These are phyloP conservation scores for Rhodotorula diobovata DNA, from an alignment of 768 basidiomycete species.

Conservation along the genomic window DNA sequence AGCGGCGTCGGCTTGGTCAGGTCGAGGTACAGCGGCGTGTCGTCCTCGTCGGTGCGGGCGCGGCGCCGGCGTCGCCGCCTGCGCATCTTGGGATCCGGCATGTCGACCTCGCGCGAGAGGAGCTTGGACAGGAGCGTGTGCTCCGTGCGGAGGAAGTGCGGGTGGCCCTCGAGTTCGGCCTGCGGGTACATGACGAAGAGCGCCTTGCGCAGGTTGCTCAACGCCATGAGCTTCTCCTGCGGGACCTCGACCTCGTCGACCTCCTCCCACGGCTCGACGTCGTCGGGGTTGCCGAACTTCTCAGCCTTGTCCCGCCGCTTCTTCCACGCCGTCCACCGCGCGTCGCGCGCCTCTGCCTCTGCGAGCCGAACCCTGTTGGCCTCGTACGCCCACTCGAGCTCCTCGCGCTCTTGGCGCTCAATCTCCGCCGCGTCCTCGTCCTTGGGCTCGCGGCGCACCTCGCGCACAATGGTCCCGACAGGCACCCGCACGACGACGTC, in stretches of 20 bases:
- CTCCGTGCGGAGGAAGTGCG: conserved; percentile 35
- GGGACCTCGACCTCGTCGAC: conserved; percentile 20
- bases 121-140: conserved; percentile 30
- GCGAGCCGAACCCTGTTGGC: conserved; percentile 56
- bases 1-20: conserved; percentile 41
- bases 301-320: conserved; percentile 20
- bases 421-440: conserved; percentile 73
- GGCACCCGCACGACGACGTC: conserved; percentile 78
- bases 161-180: conserved; percentile 32
- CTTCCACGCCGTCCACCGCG: conserved; percentile 55
- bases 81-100: conserved; percentile 22
- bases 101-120: conserved; percentile 25
- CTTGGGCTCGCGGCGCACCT: conserved; percentile 58
- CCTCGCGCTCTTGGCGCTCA: conserved; percentile 37
- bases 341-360: conserved; percentile 55
- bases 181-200: conserved; percentile 38
- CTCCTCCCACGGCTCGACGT: conserved; percentile 28
- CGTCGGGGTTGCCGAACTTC: conserved; percentile 10
- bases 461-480: conserved; percentile 79
- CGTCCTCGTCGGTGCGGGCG: background rate
- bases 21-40: conserved; percentile 54
- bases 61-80: background rate
- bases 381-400: conserved; percentile 39
- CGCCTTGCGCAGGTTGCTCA: conserved; percentile 16
- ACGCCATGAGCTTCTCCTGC: conserved; percentile 19